Evolutionary conservation across 2,329 filamentous ascomycete species (phyloP), one percentile per base, ranked within the genome.

Genomic region (Penicillium sp.): DNA sequence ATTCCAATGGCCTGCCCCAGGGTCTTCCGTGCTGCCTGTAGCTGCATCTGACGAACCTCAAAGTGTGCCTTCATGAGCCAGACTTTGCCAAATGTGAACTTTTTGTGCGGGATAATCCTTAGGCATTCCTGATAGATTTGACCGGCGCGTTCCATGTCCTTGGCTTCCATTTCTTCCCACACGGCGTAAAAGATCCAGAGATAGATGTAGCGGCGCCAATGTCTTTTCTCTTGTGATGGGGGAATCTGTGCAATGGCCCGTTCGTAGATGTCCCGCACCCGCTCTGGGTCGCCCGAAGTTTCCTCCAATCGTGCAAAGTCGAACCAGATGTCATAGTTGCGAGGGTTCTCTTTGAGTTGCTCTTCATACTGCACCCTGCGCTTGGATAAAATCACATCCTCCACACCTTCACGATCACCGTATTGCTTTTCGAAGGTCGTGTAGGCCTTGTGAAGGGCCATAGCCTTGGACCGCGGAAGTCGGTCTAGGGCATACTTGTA

Each of bases 401-500:
- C 93, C 2, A 99, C 91, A 5, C 94, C 94, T 67, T 96, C 91
- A 54, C 84, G 83, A 73, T 97, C 92, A 62, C 94, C 94, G 71
- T 91, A 99, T 69, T 99, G 94, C 78, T 99, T 99, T 76, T 99
- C 94, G 66, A 99, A 99, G 0, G 90, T 93, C 0, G 93, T 97
- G 73, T 97, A 99, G 15, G 92, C 87, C 72, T 95, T 95, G 78
- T 99, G 93, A 9, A 99, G 82, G 15, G 83, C 81, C 75, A 88
- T 87, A 1, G 93, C 94, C 73, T 89, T 92, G 13, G 91, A 95
- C 23, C 94, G 86, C 11, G 94, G 90, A 61, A 99, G 84, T 51
- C 93, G 89, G 74, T 99, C 94, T 7, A 99, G 79, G 25, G 93
- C 93, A 70, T 96, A 97, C 71, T 96, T 97, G 82, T 95, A 99